These are phyloP conservation scores for Cyclospora cayetanensis DNA, from an alignment of 169 alveolate species.

Conservation along the genomic window DNA sequence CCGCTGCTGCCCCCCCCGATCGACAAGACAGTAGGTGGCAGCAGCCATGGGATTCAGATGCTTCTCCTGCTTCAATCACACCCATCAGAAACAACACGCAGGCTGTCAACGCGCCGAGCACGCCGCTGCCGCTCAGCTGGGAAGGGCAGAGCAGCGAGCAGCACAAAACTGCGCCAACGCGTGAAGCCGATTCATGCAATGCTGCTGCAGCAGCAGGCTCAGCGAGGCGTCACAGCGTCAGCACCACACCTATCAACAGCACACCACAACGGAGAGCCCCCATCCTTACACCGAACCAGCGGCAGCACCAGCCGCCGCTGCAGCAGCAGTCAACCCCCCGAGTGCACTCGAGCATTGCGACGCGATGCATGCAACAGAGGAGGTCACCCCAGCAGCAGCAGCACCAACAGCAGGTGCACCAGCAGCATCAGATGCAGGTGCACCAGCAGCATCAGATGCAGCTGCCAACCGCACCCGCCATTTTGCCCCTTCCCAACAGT, in stretches of 20 bases:
- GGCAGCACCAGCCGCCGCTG: not conserved
- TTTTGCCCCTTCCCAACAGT: no score
- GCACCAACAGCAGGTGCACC: not conserved
- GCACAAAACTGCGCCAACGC: not conserved
- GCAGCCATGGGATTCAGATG: not conserved
- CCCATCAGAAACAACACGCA: not conserved
- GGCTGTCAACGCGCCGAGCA: not conserved
- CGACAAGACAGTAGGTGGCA: not conserved
- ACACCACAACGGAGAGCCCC: not conserved
- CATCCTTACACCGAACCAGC: not conserved
- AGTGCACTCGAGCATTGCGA: no score
- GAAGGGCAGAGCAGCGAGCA: not conserved
- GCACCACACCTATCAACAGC: not conserved
- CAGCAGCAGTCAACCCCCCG: no score
- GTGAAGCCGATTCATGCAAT: no score
- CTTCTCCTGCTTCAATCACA: not conserved
- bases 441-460: no score
- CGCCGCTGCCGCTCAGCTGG: not conserved
- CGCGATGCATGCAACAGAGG: not conserved
- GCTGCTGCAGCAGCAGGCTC: not conserved
- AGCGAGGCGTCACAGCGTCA: not conserved
- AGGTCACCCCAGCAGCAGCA: not conserved
- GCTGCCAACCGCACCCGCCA: no score
- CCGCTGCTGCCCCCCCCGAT: not conserved
- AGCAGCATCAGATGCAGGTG: no score